phyloP scores from a whole-genome alignment of 73 alveolate genomes.

The Paramecium pentaurelia region DNA sequence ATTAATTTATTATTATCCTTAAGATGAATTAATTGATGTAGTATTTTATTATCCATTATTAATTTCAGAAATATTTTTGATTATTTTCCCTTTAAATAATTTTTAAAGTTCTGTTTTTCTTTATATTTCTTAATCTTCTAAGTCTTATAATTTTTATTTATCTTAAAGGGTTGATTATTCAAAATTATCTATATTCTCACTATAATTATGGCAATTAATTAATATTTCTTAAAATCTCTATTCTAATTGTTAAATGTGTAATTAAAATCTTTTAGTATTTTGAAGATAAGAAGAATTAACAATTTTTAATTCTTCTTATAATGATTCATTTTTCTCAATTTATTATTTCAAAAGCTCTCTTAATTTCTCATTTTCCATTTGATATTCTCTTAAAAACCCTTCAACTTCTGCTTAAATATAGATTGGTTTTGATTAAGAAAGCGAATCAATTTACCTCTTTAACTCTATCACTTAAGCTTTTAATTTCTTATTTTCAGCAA shows the following conservation, averaged over 20 bases:
- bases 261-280: neutral
- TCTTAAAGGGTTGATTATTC: neutral
- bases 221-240: neutral
- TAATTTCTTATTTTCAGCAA: constrained; percentile 7
- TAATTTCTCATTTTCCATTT: neutral
- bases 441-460: neutral
- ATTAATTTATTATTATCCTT: neutral
- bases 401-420: neutral
- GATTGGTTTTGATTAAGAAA: neutral
- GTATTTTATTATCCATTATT: neutral
- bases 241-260: neutral
- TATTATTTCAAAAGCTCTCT: neutral
- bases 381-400: neutral
- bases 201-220: neutral
- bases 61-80: neutral
- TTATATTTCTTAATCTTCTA: neutral
- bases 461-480: neutral
- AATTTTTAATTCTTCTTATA: neutral
- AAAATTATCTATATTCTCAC: neutral
- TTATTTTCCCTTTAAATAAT: neutral
- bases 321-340: neutral
- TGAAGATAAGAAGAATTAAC: neutral
- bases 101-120: neutral
- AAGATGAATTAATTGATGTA: neutral
- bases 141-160: neutral